A percentile compares a stretch with the other conserved stretches of the same genome.
These are phyloP conservation scores for Xerocomellus dryophilus DNA, from an alignment of 768 basidiomycete genomes.

Conservation along the genomic window DNA sequence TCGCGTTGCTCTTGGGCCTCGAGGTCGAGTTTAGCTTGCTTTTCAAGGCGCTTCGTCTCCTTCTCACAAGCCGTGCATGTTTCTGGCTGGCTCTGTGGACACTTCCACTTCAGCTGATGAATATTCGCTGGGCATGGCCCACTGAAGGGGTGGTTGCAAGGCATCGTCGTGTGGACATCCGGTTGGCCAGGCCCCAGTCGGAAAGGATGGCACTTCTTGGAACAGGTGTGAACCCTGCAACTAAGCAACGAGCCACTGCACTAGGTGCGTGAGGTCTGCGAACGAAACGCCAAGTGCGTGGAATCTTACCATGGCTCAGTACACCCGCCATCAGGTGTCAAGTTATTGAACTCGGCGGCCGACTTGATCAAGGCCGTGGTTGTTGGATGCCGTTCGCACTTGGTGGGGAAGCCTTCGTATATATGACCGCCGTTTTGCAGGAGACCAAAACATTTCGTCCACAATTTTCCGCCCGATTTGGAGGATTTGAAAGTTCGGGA, in stretches of 20 bases:
- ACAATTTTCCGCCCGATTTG: conserved; percentile 49
- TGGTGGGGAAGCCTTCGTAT: conserved; percentile 57
- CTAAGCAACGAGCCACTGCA: conserved; percentile 46
- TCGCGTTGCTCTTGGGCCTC: conserved; percentile 44
- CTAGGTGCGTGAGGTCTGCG: not conserved
- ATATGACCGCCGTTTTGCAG: conserved; percentile 44
- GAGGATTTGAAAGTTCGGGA: conserved; percentile 53
- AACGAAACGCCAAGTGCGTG: not conserved
- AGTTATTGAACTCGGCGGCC: conserved; percentile 47
- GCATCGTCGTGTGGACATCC: conserved; percentile 30
- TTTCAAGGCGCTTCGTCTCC: conserved; percentile 37
- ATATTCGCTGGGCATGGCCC: conserved; percentile 40
- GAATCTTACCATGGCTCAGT: conserved; percentile 50
- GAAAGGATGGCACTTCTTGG: conserved; percentile 57
- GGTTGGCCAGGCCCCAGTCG: conserved; percentile 47
- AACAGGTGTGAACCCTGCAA: conserved; percentile 54
- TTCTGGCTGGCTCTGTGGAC: conserved; percentile 36
- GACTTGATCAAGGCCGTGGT: conserved; percentile 36
- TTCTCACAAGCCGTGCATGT: conserved; percentile 49
- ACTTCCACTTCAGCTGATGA: conserved; percentile 45
- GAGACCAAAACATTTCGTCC: conserved; percentile 48
- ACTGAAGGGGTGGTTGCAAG: conserved; percentile 39
- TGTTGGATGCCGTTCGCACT: conserved; percentile 54
- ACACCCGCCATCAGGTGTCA: conserved; percentile 65
- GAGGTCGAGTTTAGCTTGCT: conserved; percentile 40